Evolutionary conservation across 805 yeast genomes (phyloP).

Genomic region (Teunomyces panamensis): DNA sequence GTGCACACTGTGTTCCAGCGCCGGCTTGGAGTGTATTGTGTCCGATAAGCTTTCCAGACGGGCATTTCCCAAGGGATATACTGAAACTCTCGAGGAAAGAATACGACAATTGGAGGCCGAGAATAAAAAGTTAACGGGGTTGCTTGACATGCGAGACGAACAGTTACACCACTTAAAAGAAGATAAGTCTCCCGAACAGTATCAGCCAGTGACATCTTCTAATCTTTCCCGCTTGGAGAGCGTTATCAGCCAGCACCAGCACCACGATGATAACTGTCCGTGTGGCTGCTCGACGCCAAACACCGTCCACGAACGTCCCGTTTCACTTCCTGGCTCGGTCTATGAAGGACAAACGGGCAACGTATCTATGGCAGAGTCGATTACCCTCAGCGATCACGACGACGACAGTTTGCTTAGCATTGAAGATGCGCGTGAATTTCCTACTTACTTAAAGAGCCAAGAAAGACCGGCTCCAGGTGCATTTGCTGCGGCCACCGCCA

Average conservation of each 20-base stretch:
- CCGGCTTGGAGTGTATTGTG: slow-evolving; percentile 86
- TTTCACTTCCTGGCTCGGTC: slow-evolving; percentile 61
- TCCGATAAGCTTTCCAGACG: slow-evolving; percentile 81
- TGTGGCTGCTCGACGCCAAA: slow-evolving; percentile 58
- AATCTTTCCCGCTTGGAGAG: slow-evolving; percentile 6
- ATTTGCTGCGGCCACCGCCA: slow-evolving; percentile 58
- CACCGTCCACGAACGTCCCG: slow-evolving; percentile 60
- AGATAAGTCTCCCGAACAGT: neutral
- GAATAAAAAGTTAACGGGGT: slow-evolving; percentile 63
- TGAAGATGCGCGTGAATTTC: slow-evolving; percentile 17
- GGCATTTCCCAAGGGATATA: slow-evolving; percentile 89
- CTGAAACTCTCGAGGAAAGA: slow-evolving; percentile 84
- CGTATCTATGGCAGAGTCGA: slow-evolving; percentile 31
- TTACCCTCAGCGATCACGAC: slow-evolving; percentile 39
- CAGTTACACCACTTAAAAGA: slow-evolving; percentile 42
- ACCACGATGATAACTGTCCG: slow-evolving; percentile 42
- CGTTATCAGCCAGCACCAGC: slow-evolving; percentile 11
- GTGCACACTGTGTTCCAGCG: slow-evolving; percentile 79
- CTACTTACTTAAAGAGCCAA: slow-evolving; percentile 28
- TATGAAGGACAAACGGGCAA: slow-evolving; percentile 35
- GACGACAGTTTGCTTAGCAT: slow-evolving; percentile 29
- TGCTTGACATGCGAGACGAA: slow-evolving; percentile 63
- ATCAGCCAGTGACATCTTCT: slow-evolving; percentile 6
- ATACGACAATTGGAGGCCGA: slow-evolving; percentile 84
- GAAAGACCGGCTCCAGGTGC: slow-evolving; percentile 75